These are phyloP conservation scores for Macrotyloma uniflorum DNA, from an alignment of 306 rosid species.

Conservation along the genomic window DNA sequence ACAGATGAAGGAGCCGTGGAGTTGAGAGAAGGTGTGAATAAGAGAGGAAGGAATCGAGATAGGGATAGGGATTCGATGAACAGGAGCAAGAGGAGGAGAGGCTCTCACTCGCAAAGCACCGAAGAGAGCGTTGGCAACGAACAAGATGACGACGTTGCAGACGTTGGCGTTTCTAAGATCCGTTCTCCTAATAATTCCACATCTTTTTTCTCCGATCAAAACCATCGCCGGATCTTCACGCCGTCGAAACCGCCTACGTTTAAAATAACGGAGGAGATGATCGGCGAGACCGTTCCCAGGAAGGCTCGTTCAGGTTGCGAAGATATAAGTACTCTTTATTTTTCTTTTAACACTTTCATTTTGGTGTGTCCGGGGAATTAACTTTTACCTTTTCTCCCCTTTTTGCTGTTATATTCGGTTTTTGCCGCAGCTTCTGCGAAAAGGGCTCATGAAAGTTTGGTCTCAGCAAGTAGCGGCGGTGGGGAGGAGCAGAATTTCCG, in stretches of 20 bases:
- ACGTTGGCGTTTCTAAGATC: constrained; percentile 43
- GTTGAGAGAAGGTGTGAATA: constrained; percentile 41
- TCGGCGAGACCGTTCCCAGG: constrained; percentile 68
- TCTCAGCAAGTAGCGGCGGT: constrained; percentile 46
- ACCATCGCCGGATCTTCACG: constrained; percentile 45
- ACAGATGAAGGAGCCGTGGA: constrained; percentile 53
- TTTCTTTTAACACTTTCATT: neutral
- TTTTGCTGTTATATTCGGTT: neutral
- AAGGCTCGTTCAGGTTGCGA: constrained; percentile 81
- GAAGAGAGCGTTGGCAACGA: constrained; percentile 55
- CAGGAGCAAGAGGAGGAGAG: constrained; percentile 54
- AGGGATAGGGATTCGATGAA: constrained; percentile 39
- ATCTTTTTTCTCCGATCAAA: constrained; percentile 39
- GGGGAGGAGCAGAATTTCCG: constrained; percentile 46
- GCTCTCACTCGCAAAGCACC: constrained; percentile 43
- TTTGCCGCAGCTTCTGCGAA: constrained; percentile 56
- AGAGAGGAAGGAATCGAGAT: constrained; percentile 47
- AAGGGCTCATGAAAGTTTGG: constrained; percentile 54
- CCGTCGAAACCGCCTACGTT: constrained; percentile 43
- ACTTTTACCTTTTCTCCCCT: neutral
- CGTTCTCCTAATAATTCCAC: constrained; percentile 37
- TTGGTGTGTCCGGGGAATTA: neutral
- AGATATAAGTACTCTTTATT: neutral
- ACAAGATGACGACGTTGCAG: constrained; percentile 40
- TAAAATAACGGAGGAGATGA: constrained; percentile 49